Percentiles rank a stretch among this genome's conserved stretches.
phyloP scores from a whole-genome alignment of 1,139 yeast species.

The Debaryomyces sp. region DNA sequence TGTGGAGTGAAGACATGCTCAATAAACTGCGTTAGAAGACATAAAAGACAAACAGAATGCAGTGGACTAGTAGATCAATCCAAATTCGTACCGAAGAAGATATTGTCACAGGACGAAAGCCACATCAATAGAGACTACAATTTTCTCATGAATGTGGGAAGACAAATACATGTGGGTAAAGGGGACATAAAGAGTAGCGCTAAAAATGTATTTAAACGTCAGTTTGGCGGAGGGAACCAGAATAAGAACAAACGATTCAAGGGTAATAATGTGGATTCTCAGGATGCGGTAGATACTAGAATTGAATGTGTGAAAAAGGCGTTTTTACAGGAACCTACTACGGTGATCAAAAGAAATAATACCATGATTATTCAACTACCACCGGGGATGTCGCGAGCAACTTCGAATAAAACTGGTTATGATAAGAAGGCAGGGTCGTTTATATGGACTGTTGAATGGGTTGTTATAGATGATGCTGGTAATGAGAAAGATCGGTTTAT shows the following conservation, averaged over 20 bases:
- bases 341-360: conserved; percentile 36
- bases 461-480: conserved; percentile 36
- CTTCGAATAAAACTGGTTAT: conserved; percentile 69
- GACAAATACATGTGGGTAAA: conserved; percentile 56
- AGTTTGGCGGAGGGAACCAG: conserved; percentile 18
- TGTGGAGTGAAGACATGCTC: conserved; percentile 73
- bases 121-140: conserved; percentile 83
- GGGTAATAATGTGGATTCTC: conserved; percentile 15
- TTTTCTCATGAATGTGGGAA: conserved; percentile 62
- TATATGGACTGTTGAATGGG: conserved; percentile 85
- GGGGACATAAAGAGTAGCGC: conserved; percentile 46
- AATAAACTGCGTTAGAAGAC: conserved; percentile 67
- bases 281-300: conserved; percentile 25
- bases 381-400: conserved; percentile 73
- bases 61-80: conserved; percentile 69
- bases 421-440: conserved; percentile 64
- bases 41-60: conserved; percentile 65
- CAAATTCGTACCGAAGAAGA: conserved; percentile 52
- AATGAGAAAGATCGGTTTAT: conserved; percentile 31
- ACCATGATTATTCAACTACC: conserved; percentile 56
- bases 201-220: conserved; percentile 38
- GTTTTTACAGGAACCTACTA: conserved; percentile 29
- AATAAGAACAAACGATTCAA: conserved; percentile 31
- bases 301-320: conserved; percentile 22
- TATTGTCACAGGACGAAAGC: conserved; percentile 30